Base-by-base conservation (phyloP, 1,284 basidiomycete genomes). In the Trichosporon sp. region DNA sequence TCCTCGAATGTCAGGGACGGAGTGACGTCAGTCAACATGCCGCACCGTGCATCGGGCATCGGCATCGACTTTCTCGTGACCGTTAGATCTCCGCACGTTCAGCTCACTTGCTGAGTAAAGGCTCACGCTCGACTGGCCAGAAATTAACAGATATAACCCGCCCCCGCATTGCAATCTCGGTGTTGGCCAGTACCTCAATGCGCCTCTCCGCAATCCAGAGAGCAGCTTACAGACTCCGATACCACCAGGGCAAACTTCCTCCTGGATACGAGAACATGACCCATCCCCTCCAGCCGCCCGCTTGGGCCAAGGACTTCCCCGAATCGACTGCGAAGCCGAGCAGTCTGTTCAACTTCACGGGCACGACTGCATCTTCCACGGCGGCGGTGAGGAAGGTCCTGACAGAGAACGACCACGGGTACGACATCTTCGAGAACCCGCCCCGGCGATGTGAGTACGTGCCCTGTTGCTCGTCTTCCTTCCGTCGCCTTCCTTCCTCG, bases 361-460 rank as follows among this genome's bases (percentile, higher is more conserved):
- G 89, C 2, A 79, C 86, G 10, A 88, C 86, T 0, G 79, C 84
- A n/a, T 82, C 85, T 40, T 84, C 87, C 1, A 89, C 88, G 66
- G 77, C 75, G 16, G 76, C 84, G 8, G 81, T 84, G 0, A 86
- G 89, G 73, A 80, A 84, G 19, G 82, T 91, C 1, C 77, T 91
- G 14, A 83, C 87, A 72, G 84, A 87, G 75, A 90, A 91, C 76
- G 85, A 88, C 64, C 82, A 88, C 70, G 78, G 79, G 8, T 87
- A 90, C 75, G 89, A 91, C 75, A 89, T 88, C 77, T 90, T 86
- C 75, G 85, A 86, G 67, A 72, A 69, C 64, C 69, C 71, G 40
- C 61, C 59, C 16, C 35, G 56, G 19, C 72, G 79, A n/a, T 81
- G 80, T 82, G 37, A 64, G 79, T 76, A 4, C 26, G 26, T 26